Percentiles rank a stretch among this genome's conserved stretches.
These are phyloP conservation scores for Aspergillus funiculosus DNA, from an alignment of 495 filamentous ascomycete genomes.

Conservation along the genomic window DNA sequence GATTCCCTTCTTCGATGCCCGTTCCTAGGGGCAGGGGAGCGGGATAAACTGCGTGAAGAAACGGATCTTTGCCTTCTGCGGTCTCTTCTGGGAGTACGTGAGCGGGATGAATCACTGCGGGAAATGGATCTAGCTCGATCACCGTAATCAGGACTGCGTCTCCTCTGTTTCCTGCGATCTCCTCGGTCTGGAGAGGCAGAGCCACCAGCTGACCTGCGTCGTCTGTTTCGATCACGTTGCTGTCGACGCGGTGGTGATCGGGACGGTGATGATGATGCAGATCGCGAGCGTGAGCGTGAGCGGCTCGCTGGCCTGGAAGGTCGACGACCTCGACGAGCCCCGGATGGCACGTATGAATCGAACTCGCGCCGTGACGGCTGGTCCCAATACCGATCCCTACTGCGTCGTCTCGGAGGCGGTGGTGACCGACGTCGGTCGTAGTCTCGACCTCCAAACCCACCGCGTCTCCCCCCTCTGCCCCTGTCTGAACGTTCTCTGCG, in stretches of 20 bases:
- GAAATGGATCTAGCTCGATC: slow-evolving; percentile 47
- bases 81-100: slow-evolving; percentile 56
- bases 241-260: slow-evolving; percentile 34
- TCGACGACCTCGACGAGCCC: slow-evolving; percentile 32
- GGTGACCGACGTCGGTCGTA: slow-evolving; percentile 54
- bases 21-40: slow-evolving; percentile 27
- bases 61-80: slow-evolving; percentile 38
- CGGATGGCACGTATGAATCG: slow-evolving; percentile 54
- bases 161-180: slow-evolving; percentile 30
- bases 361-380: slow-evolving; percentile 47
- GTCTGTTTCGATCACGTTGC: slow-evolving; percentile 28
- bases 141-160: slow-evolving; percentile 44
- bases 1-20: slow-evolving; percentile 30
- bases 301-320: slow-evolving; percentile 32
- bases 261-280: slow-evolving; percentile 33
- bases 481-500: slow-evolving; percentile 71
- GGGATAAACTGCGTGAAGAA: slow-evolving; percentile 45
- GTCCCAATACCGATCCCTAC: slow-evolving; percentile 48
- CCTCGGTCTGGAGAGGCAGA: slow-evolving; percentile 38
- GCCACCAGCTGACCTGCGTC: slow-evolving; percentile 32
- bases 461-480: slow-evolving; percentile 52
- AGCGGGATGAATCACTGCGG: slow-evolving; percentile 52
- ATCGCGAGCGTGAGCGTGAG: slow-evolving; percentile 34
- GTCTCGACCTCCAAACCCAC: slow-evolving; percentile 45
- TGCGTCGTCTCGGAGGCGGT: slow-evolving; percentile 52